phyloP scores from a whole-genome alignment of 2,329 filamentous ascomycete species.

The Cladosporium colombiae region DNA sequence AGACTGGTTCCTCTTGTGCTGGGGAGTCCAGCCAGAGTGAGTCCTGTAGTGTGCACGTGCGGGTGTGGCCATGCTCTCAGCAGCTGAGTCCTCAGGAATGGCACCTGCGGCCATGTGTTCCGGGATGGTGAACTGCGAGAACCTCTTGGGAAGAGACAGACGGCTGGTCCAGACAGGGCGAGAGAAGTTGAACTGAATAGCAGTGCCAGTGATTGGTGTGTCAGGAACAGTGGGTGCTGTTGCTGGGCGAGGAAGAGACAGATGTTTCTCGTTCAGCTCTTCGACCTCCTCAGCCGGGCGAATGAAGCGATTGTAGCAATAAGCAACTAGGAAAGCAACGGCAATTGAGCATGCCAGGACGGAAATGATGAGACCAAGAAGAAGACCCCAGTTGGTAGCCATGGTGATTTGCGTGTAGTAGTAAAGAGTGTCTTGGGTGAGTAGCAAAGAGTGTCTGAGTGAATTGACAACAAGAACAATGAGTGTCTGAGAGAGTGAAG shows the following conservation, averaged over 20 bases:
- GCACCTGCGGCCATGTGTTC: slow-evolving; percentile 20
- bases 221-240: slow-evolving; percentile 18
- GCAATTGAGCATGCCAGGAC: slow-evolving; percentile 16
- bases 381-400: slow-evolving; percentile 20
- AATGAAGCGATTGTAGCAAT: slow-evolving; percentile 21
- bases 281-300: slow-evolving; percentile 11
- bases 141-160: slow-evolving; percentile 16
- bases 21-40: slow-evolving; percentile 16
- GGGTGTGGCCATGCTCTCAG: slow-evolving; percentile 4
- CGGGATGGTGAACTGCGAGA: slow-evolving; percentile 19
- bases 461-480: slow-evolving; percentile 19
- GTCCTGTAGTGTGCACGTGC: slow-evolving; percentile 17
- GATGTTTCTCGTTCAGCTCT: slow-evolving; percentile 20
- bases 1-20: slow-evolving; percentile 16
- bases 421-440: slow-evolving; percentile 20
- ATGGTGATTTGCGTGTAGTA: slow-evolving; percentile 17
- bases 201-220: slow-evolving; percentile 18
- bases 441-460: slow-evolving; percentile 20
- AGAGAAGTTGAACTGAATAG: slow-evolving; percentile 21
- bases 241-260: slow-evolving; percentile 19
- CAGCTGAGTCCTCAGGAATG: slow-evolving; percentile 15
- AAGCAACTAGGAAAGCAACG: slow-evolving; percentile 17
- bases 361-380: slow-evolving; percentile 19
- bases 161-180: slow-evolving; percentile 18
- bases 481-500: slow-evolving; percentile 19